Evolutionary conservation across 345 rosid genomes (phyloP), one percentile per base, ranked within the genome.

Genomic region (Pseudoturritis turrita): DNA sequence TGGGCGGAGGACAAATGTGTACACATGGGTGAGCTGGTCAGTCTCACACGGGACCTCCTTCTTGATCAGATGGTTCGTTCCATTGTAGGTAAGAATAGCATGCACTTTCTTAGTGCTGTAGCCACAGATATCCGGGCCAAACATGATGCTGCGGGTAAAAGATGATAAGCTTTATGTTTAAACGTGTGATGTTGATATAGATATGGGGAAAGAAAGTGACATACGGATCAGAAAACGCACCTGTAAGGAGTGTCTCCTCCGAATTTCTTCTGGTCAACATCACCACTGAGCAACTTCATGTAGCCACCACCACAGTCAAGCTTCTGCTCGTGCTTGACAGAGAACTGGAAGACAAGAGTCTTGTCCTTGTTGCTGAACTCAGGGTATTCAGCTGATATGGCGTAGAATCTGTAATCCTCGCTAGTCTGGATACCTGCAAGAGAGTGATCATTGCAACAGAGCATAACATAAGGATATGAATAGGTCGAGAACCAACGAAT

Each of bases 301-400:
- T 96, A 96, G 29, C 99, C 99, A 77, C 99, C 98, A 71, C 99
- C 98, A 78, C 98, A 92, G 78, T 96, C 99, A 72, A 96, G 99
- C 81, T 96, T 96, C 83, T 96, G 99, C 68, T 96, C 99, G 39
- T 96, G 99, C 90, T 96, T 92, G 68, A 92, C 98, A 3, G 91
- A 87, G 77, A 96, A 92, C 52, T 92, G 99, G 85, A 96, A 96
- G 53, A 92, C 99, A 0, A 96, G 82, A 1, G 95, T 89, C 79
- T 84, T 83, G 41, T 82, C 98, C 84, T 96, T 96, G 89, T 87
- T 96, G 82, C 92, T 96, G 81, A 92, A 85, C 69, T 82, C 88
- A 28, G 99, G 97, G 83, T 81, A 96, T 80, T 87, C 89, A 60
- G 96, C 98, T 28, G 99, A 96, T 68, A 90, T 88, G 67, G 99